Evolutionary conservation across 139 green algal species (phyloP), one percentile per base, ranked within the genome.

Genomic region (Closterium sp.): DNA sequence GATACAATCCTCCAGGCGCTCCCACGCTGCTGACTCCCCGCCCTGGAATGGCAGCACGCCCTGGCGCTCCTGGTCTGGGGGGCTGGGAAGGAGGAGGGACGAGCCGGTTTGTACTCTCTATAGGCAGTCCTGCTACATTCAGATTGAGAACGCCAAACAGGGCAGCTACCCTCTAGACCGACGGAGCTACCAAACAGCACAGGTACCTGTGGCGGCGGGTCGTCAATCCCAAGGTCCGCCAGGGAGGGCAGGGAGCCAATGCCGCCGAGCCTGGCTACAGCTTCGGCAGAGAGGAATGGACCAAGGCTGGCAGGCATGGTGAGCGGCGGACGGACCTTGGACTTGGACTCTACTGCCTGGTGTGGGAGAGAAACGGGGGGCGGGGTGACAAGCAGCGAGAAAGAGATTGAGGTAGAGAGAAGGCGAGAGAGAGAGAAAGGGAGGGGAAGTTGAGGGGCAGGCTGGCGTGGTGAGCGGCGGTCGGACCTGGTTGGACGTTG

Each of bases 21-120:
- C 94, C 85, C 99, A 95, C 0, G 97, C 98, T 2, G 91, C 96
- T 0, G 94, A 95, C 94, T 99, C 98, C 12, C 98, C 98, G 32
- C 98, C 98, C 94, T 96, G 96, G 94, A 98, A 98, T 2, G 95
- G 87, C 31, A 98, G 94, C 34, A 96, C 96, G 1, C 93, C 94
- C 83, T 96, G 90, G 4, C 95, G 92, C 84, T 96, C 90, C 88
- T 93, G 28, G 25, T 76, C 25, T 28, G 25, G 55, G 55, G 55
- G 25, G 55, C 25, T 76, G 10, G 9, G 55, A 76, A 28, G 23
- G 3, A 28, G 55, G 12, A 76, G 25, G 55, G 0, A n/a, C n/a
- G n/a, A n/a, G n/a, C n/a, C n/a, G n/a, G n/a, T n/a, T n/a, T n/a
- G n/a, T n/a, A n/a, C n/a, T n/a, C n/a, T n/a, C n/a, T n/a, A n/a